These are phyloP conservation scores for Kazachstania sp. DNA, from an alignment of 1,139 yeast genomes.

Conservation along the genomic window DNA sequence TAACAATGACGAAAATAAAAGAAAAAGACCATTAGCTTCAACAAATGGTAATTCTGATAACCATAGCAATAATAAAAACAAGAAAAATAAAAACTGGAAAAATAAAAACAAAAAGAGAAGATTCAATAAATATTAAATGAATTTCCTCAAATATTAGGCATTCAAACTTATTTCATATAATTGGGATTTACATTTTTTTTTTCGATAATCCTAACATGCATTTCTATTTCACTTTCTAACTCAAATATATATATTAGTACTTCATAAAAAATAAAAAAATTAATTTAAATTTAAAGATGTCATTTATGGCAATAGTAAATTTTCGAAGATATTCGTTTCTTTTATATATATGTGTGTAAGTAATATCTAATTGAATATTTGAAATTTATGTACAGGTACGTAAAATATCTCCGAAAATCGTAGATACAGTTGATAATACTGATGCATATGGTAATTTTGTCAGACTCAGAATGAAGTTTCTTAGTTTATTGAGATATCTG, in stretches of 20 bases:
- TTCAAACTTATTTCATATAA: background rate
- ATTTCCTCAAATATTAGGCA: background rate
- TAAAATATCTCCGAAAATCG: background rate
- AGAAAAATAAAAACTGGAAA: constrained; percentile 12
- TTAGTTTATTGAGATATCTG: too few relatives aligned
- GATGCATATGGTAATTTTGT: too few relatives aligned
- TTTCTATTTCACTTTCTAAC: background rate
- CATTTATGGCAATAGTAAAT: background rate
- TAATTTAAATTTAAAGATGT: background rate
- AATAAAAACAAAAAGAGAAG: constrained; percentile 27
- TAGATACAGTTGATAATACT: background rate
- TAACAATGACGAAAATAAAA: background rate
- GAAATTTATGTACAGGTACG: background rate
- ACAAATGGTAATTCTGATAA: background rate
- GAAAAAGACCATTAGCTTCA: background rate
- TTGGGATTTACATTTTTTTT: background rate
- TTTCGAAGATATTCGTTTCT: background rate
- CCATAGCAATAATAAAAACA: constrained; percentile 2
- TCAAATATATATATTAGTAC: background rate
- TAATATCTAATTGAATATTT: background rate
- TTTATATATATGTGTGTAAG: background rate
- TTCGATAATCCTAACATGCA: background rate
- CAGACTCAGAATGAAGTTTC: too few relatives aligned
- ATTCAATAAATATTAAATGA: constrained; percentile 14
- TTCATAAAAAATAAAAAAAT: background rate